Evolutionary conservation across 192 early-diverging fungal species (phyloP), one percentile per base, ranked within the genome.

Genomic region (Linnemannia hyalina): DNA sequence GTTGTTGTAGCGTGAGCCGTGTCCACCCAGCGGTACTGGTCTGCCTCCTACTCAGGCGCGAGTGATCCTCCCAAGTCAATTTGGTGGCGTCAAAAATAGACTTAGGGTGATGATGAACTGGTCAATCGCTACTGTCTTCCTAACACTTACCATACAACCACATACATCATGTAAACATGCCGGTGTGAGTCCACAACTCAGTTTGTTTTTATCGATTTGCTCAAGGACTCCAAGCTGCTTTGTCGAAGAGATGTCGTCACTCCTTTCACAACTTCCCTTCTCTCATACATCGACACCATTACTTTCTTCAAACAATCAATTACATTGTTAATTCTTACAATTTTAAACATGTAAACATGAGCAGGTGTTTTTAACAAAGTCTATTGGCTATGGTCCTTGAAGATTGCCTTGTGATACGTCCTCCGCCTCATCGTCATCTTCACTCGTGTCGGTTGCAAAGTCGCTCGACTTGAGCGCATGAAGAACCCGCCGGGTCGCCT

Each of bases 401-500:
- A n/a, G 40, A 38, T 68, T 41, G 75, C 41, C 75, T 5, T 57
- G 40, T 2, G 22, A 4, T n/a, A 4, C 60, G 18, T 68, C 75
- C 2, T 57, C 55, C 2, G 16, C 69, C 3, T 76, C 80, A 26
- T 74, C 46, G 29, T 47, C 44, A 9, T 42, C 47, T 4, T 82
- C 81, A 47, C 70, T 70, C 16, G 71, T 63, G 44, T 74, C 71
- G 0, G 46, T 42, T 3, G 44, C 71, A 47, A 78, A 70, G 6
- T 83, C 76, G 32, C 36, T 68, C 15, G 82, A 80, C 15, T 85
- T 79, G 10, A 85, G 26, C 0, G 74, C 82, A 65, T 78, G 68
- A 46, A 85, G 57, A 4, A 85, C 73, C 40, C 77, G 52, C 15
- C 82, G 73, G 3, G 82, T 85, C 10, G 78, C 82, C 54, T 85